phyloP scores from a whole-genome alignment of 2,329 filamentous ascomycete genomes.

The Colletotrichum higginsianum region DNA sequence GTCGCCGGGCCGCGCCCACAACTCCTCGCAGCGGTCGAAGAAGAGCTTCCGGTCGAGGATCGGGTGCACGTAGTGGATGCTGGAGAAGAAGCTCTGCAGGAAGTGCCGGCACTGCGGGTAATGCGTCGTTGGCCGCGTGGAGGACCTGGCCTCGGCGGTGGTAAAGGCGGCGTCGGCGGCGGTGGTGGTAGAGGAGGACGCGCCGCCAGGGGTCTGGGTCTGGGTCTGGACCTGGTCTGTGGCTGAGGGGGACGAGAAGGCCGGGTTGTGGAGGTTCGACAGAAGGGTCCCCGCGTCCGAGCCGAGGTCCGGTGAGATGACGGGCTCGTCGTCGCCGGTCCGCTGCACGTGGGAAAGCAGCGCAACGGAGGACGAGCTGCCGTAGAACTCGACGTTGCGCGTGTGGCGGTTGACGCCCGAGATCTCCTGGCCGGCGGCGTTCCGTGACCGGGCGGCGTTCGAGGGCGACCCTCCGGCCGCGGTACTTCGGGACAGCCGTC shows the following conservation, averaged over 20 bases:
- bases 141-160: slow-evolving; percentile 14
- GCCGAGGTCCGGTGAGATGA: slow-evolving; percentile 41
- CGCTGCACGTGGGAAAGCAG: slow-evolving; percentile 59
- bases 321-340: slow-evolving; percentile 44
- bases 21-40: slow-evolving; percentile 57
- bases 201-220: slow-evolving; percentile 1
- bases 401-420: slow-evolving; percentile 62
- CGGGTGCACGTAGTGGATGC: slow-evolving; percentile 63
- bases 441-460: slow-evolving; percentile 47
- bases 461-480: slow-evolving; percentile 37
- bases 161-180: too few species aligned
- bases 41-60: slow-evolving; percentile 63
- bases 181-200: too few species aligned
- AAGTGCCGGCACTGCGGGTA: slow-evolving; percentile 62
- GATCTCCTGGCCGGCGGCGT: slow-evolving; percentile 55
- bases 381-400: slow-evolving; percentile 62
- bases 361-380: slow-evolving; percentile 63
- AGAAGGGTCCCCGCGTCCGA: slow-evolving; percentile 55
- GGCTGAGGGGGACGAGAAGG: slow-evolving; percentile 53
- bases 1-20: slow-evolving; percentile 54
- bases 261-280: slow-evolving; percentile 61
- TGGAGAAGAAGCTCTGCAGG: slow-evolving; percentile 63
- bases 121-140: slow-evolving; percentile 47
- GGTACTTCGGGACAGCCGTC: slow-evolving; percentile 30
- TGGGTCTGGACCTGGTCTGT: neutral